Percentiles rank a stretch among this genome's conserved stretches.
These are phyloP conservation scores for Aureobasidium zeae DNA, from an alignment of 2,329 filamentous ascomycete genomes.

Conservation along the genomic window DNA sequence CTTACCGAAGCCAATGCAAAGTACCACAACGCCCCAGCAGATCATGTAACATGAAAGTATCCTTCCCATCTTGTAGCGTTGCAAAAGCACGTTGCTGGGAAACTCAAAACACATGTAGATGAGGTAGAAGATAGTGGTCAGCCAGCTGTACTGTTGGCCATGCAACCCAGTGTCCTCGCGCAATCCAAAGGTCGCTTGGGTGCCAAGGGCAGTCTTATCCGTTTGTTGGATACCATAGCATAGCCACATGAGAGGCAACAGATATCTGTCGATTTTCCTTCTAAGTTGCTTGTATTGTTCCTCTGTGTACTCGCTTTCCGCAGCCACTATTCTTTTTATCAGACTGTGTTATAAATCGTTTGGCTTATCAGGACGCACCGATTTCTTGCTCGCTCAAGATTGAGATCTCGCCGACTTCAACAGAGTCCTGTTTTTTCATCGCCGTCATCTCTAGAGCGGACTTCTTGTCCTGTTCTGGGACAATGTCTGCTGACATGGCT, in stretches of 20 bases:
- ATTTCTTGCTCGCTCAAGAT: constrained; percentile 3
- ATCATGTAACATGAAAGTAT: constrained; percentile 31
- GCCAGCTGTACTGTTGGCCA: constrained; percentile 33
- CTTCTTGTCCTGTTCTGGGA: neutral
- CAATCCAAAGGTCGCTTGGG: constrained; percentile 41
- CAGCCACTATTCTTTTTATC: neutral
- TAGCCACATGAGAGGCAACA: constrained; percentile 41
- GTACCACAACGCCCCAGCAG: constrained; percentile 24
- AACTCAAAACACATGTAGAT: constrained; percentile 33
- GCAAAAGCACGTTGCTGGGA: constrained; percentile 28
- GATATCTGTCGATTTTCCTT: constrained; percentile 37
- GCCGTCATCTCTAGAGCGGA: neutral
- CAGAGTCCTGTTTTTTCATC: neutral
- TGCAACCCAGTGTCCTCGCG: constrained; percentile 37
- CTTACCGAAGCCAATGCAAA: constrained; percentile 23
- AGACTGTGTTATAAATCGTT: too few species aligned
- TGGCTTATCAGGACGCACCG: too few species aligned
- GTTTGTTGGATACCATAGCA: constrained; percentile 44
- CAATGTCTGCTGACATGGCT: neutral
- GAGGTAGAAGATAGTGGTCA: constrained; percentile 37
- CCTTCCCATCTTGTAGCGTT: constrained; percentile 30
- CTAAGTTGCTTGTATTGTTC: constrained; percentile 24
- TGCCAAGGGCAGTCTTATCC: constrained; percentile 35
- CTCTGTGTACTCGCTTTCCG: constrained; percentile 21
- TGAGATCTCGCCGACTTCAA: neutral